Evolutionary conservation across 2,329 filamentous ascomycete genomes (phyloP).

Genomic region (Ramularia endophylla): DNA sequence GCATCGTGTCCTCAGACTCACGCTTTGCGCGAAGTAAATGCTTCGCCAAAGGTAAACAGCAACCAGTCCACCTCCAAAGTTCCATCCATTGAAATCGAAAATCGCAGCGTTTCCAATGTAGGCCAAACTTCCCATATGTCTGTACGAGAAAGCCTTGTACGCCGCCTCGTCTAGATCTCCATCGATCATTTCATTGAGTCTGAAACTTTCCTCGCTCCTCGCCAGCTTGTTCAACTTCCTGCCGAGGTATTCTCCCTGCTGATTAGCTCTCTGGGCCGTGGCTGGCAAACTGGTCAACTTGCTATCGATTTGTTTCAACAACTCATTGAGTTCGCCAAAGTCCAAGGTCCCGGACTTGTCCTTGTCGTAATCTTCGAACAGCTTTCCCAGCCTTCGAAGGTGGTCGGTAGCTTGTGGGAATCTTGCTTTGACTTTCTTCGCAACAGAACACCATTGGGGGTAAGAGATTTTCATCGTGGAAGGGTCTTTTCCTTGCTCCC

Average conservation of each 20-base stretch:
- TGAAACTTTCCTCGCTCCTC: conserved; percentile 66
- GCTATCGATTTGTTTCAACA: conserved; percentile 85
- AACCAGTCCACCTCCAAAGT: conserved; percentile 73
- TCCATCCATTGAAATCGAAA: conserved; percentile 81
- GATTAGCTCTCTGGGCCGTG: conserved; percentile 91
- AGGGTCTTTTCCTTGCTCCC: conserved; percentile 86
- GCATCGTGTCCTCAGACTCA: conserved; percentile 82
- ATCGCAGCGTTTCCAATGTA: conserved; percentile 96
- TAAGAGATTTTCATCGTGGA: conserved; percentile 84
- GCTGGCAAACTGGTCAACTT: conserved; percentile 93
- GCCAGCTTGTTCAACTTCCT: conserved; percentile 92
- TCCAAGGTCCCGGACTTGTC: conserved; percentile 91
- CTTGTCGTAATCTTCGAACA: conserved; percentile 88
- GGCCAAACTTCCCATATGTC: conserved; percentile 82
- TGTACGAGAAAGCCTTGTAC: conserved; percentile 93
- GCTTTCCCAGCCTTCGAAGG: conserved; percentile 78
- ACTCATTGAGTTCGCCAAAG: conserved; percentile 82
- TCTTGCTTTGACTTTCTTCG: conserved; percentile 73
- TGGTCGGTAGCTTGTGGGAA: conserved; percentile 90
- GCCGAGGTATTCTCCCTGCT: conserved; percentile 89
- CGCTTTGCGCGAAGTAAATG: conserved; percentile 96
- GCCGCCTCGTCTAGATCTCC: conserved; percentile 88
- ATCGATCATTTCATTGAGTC: conserved; percentile 73
- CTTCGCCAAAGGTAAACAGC: conserved; percentile 96
- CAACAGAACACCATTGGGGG: conserved; percentile 79